A percentile compares a stretch with the other conserved stretches of the same genome.
Conservation (phyloP, 225 moss, liverwort and hornwort genomes). For the Ulota crispa region DNA sequence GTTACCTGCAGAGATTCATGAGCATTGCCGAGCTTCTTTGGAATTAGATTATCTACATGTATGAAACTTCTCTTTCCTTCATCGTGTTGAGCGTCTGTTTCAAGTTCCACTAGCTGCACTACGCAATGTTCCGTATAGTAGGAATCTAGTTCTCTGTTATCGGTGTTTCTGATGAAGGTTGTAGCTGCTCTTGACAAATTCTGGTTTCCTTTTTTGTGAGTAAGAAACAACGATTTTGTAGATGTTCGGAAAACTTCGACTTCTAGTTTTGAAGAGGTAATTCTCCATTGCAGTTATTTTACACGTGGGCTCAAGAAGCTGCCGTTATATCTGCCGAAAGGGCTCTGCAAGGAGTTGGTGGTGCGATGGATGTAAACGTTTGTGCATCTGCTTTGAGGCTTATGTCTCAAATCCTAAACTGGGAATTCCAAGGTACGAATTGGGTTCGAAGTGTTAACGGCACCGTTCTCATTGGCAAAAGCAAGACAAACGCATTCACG, state of each 20-base stretch:
- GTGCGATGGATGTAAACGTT: constrained; percentile 74
- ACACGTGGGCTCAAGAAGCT: constrained; percentile 95
- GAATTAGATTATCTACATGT: constrained; percentile 97
- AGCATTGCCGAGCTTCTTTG: constrained; percentile 94
- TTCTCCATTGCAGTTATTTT: constrained; percentile 74
- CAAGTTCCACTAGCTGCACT: neutral
- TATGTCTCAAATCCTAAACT: constrained; percentile 94
- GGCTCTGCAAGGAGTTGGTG: constrained; percentile 79
- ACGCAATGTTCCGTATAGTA: neutral
- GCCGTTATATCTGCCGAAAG: constrained; percentile 88
- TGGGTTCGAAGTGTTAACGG: constrained; percentile 86
- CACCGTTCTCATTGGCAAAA: constrained; percentile 75
- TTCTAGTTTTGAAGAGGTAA: constrained; percentile 12
- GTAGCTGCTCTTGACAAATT: neutral
- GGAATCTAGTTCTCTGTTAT: neutral
- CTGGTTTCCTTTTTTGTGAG: neutral
- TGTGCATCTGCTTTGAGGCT: constrained; percentile 93
- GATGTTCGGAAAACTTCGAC: neutral
- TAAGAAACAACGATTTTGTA: neutral
- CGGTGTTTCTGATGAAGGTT: neutral
- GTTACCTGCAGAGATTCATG: constrained; percentile 96
- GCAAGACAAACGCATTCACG: constrained; percentile 85
- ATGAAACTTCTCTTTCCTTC: constrained; percentile 18
- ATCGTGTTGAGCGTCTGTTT: neutral
- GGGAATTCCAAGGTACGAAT: constrained; percentile 94